These are phyloP conservation scores for Glaciozyma martinii DNA, from an alignment of 768 basidiomycete species.

Conservation along the genomic window DNA sequence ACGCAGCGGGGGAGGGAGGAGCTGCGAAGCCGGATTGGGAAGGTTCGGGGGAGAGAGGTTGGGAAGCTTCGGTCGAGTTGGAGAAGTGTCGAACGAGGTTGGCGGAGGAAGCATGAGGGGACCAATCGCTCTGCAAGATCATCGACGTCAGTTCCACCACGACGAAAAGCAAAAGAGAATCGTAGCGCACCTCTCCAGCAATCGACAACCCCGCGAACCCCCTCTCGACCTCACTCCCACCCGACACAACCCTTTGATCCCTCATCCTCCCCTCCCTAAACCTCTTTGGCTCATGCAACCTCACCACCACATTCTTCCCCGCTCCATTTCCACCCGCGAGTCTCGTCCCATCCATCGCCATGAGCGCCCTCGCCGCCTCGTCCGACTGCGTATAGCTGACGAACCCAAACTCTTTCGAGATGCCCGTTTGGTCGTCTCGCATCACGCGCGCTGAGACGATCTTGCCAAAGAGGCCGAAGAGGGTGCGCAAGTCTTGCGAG, in stretches of 20 bases:
- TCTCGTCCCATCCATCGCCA: constrained; percentile 62
- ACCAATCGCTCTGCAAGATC: background rate
- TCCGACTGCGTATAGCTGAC: constrained; percentile 76
- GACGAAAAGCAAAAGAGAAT: too few species aligned
- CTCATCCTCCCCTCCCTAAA: constrained; percentile 82
- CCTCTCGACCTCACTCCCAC: background rate
- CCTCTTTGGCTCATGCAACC: constrained; percentile 84
- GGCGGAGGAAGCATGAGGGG: background rate
- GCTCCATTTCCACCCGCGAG: too few species aligned
- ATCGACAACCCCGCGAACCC: background rate
- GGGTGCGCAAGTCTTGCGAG: constrained; percentile 70
- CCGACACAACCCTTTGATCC: constrained; percentile 49
- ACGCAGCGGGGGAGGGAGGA: background rate
- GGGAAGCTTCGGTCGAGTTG: background rate
- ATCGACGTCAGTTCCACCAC: too few species aligned
- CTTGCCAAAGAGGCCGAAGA: constrained; percentile 68
- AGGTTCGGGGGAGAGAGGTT: background rate
- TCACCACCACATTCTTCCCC: constrained; percentile 68
- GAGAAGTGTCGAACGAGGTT: too few species aligned
- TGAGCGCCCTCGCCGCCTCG: constrained; percentile 67
- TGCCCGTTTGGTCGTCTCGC: constrained; percentile 67
- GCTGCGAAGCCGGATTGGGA: background rate
- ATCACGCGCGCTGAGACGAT: constrained; percentile 92
- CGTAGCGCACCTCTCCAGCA: background rate
- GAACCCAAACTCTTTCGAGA: constrained; percentile 78